Evolutionary conservation across 192 early-diverging fungal species (phyloP).

Genomic region (Rhizophagus prolifer): DNA sequence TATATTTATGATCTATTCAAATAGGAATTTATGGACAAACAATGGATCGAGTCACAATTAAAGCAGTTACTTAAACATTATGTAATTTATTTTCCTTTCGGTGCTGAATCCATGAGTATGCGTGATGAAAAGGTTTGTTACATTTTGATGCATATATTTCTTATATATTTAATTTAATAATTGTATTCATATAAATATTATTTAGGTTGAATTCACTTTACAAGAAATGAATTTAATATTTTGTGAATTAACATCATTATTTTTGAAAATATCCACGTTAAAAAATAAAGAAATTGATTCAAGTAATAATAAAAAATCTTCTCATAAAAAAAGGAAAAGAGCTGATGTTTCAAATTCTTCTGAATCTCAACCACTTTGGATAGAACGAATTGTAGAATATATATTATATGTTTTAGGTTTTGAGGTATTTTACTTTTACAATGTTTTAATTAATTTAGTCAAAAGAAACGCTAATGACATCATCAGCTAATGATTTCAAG

Average conservation of each 20-base stretch:
- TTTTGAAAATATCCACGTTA: conserved; percentile 33
- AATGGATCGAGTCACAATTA: conserved; percentile 53
- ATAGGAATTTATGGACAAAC: conserved; percentile 23
- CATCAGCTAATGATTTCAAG: conserved; percentile 27
- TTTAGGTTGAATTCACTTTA: conserved; percentile 52
- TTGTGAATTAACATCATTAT: conserved; percentile 65
- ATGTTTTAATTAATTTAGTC: no score
- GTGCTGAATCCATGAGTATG: conserved; percentile 48
- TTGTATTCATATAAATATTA: neutral
- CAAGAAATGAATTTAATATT: conserved; percentile 72
- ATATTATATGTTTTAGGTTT: conserved; percentile 52
- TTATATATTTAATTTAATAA: no score
- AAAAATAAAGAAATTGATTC: conserved; percentile 36
- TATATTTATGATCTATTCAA: neutral
- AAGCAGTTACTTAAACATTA: conserved; percentile 67
- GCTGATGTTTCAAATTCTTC: conserved; percentile 33
- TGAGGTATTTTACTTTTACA: no score
- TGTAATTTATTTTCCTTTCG: conserved; percentile 76
- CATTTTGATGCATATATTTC: no score
- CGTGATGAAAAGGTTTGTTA: conserved; percentile 56
- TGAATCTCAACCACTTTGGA: conserved; percentile 36
- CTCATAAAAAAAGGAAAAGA: conserved; percentile 20
- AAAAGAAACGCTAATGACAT: neutral
- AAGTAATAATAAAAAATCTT: conserved; percentile 11
- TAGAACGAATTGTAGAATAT: conserved; percentile 57